Conservation (phyloP, 2,329 filamentous ascomycete genomes). For the Trichophyton mentagrophytes region DNA sequence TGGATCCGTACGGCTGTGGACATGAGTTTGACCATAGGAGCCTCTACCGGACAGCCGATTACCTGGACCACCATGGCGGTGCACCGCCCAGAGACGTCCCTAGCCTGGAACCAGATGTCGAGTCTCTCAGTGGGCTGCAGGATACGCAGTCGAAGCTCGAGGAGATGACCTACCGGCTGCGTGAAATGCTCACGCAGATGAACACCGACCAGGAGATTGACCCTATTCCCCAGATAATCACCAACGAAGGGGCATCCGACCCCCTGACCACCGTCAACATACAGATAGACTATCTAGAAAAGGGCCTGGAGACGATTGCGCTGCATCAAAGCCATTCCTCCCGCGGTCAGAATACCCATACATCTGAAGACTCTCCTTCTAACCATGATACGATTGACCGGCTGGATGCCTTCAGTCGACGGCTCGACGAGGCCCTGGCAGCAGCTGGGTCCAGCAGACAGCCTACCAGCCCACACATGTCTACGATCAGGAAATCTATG, state of each 20-base stretch:
- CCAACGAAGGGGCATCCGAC: constrained; percentile 18
- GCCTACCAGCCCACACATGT: constrained; percentile 39
- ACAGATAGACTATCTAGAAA: constrained; percentile 61
- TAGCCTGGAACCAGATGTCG: constrained; percentile 10
- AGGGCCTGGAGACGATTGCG: constrained; percentile 48
- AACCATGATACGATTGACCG: constrained; percentile 41
- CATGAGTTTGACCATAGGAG: constrained; percentile 65
- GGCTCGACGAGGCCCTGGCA: constrained; percentile 48
- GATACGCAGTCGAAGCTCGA: constrained; percentile 55
- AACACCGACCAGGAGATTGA: constrained; percentile 26
- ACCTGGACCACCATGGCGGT: constrained; percentile 40
- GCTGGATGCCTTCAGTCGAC: constrained; percentile 45
- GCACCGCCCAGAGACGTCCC: constrained; percentile 8
- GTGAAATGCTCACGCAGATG: constrained; percentile 49
- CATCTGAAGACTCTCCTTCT: constrained; percentile 22
- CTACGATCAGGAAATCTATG: constrained; percentile 46
- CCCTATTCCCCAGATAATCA: constrained; percentile 24
- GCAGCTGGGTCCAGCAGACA: constrained; percentile 32
- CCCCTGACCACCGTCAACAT: constrained; percentile 29
- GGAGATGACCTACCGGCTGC: constrained; percentile 52
- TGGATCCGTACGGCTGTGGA: constrained; percentile 21
- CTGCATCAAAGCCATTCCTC: constrained; percentile 33
- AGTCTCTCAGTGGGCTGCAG: constrained; percentile 39
- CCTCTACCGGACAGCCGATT: constrained; percentile 57
- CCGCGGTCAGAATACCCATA: constrained; percentile 11